Conservation (phyloP, 805 yeast species). For the Zygosaccharomyces siamensis region DNA sequence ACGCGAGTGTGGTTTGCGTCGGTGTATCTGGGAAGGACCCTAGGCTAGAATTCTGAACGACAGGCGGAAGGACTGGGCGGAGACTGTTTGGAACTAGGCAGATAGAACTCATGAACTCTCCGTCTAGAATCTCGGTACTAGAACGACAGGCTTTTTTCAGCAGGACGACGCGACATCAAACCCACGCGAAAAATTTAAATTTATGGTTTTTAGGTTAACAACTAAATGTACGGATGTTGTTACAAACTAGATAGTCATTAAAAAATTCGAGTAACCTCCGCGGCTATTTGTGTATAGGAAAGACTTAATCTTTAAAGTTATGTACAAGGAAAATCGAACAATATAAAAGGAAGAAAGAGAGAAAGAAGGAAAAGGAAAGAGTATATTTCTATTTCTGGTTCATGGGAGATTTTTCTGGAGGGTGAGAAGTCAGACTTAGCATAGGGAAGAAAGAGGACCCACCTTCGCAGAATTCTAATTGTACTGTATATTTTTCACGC, state of each 20-base stretch:
- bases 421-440: constrained; percentile 7
- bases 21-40: neutral
- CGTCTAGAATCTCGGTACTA: neutral
- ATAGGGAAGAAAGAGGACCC: constrained; percentile 25
- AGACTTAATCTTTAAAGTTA: neutral
- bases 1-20: constrained; percentile 2
- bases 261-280: neutral
- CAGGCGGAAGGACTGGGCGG: neutral
- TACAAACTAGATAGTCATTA: neutral
- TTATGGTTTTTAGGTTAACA: neutral
- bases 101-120: neutral
- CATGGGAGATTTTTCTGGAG: neutral
- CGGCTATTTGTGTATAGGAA: neutral
- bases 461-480: constrained; percentile 9
- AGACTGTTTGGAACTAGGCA: neutral
- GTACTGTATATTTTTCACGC: constrained; percentile 8
- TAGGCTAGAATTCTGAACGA: neutral
- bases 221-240: neutral
- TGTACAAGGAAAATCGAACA: neutral
- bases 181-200: neutral
- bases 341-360: no score
- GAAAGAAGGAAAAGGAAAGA: neutral
- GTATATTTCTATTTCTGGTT: neutral
- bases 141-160: neutral
- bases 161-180: neutral